Base-by-base conservation (phyloP, 176 grass and related monocot genomes). In the Tuctoria greenei region DNA sequence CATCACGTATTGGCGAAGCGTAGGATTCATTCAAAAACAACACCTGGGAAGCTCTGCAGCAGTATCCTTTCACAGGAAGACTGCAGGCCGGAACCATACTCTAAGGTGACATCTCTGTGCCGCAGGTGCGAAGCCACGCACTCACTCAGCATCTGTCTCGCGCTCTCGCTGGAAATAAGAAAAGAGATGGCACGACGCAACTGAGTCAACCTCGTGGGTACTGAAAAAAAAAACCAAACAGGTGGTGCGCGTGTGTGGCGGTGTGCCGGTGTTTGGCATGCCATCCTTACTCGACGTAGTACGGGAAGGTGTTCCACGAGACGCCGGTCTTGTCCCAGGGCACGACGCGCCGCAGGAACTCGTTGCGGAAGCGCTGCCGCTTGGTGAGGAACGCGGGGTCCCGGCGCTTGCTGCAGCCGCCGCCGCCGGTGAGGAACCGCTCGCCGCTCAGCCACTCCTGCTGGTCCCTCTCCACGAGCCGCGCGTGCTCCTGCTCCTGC, bases 391-490 rank as follows among this genome's bases (percentile, higher is more conserved):
- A 92, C 5, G 76, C 80, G 2, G 85, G 88, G 38, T 95, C 95
- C 51, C 72, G 90, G 69, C 69, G 83, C 80, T 88, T 94, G 75
- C 60, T n/a, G n/a, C n/a, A n/a, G n/a, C n/a, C n/a, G n/a, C n/a
- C n/a, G n/a, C n/a, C 80, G 66, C 90, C 91, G 77, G 82, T 82
- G 51, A 88, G 55, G 75, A 90, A 84, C 66, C 81, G 84, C 81
- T 92, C 91, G 44, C 82, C 61, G 20, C 66, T 90, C 25, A 94
- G 76, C 95, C 95, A 98, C 73, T 98, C 95, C 77, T 86, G 84
- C 43, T 98, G 95, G 57, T 98, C 95, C 24, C 84, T 90, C 84
- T 98, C 86, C 56, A 89, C 95, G 40, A 98, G 87, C 73, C 91
- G 77, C 69, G 95, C 86, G 86, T 98, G 95, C 59, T 92, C 91